Evolutionary conservation across 2,329 filamentous ascomycete genomes (phyloP), one percentile per base, ranked within the genome.

Genomic region (Colletotrichum spinosum): DNA sequence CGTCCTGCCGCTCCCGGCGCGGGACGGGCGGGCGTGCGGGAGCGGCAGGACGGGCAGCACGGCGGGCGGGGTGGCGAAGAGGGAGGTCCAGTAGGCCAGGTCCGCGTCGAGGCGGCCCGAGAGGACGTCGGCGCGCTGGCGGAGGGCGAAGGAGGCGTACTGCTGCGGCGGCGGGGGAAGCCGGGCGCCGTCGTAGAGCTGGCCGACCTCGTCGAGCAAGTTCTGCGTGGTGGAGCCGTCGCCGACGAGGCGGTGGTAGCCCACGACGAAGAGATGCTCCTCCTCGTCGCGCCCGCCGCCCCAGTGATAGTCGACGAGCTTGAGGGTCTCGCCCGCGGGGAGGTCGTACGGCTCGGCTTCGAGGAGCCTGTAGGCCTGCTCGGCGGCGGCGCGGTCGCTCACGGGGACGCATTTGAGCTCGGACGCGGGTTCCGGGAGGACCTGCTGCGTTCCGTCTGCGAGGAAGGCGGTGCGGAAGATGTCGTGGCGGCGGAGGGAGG

Each of bases 71-170:
- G 25, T 25, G 25, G 25, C 25, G 25, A 25, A 25, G 3, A 25
- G 25, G 25, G 25, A 4, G 25, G 25, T 49, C 46, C 46, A 49
- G 33, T 17, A 49, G 10, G 46, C 3, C 3, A 34, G 4, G 46
- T 17, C n/a, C 5, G 54, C 34, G 33, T 56, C 39, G 25, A 25
- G 25, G 25, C 4, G 25, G 25, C 25, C 25, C 25, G 25, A 25
- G 25, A 25, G 25, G 25, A 25, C 25, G 25, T 25, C 25, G 25
- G 25, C 25, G 1, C 71, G 69, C 63, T 83, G 78, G 2, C 71
- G 67, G 8, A 66, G 44, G 0, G 80, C 71, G 51, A 78, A 82
- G 17, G 78, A 77, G 1, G 75, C 60, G 65, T 76, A 82, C 41
- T 67, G 69, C 41, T 67, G 69, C 51, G 65, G 56, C 9, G 59